Evolutionary conservation across 2,329 filamentous ascomycete genomes (phyloP), one percentile per base, ranked within the genome.

Genomic region (Apiospora aurea): DNA sequence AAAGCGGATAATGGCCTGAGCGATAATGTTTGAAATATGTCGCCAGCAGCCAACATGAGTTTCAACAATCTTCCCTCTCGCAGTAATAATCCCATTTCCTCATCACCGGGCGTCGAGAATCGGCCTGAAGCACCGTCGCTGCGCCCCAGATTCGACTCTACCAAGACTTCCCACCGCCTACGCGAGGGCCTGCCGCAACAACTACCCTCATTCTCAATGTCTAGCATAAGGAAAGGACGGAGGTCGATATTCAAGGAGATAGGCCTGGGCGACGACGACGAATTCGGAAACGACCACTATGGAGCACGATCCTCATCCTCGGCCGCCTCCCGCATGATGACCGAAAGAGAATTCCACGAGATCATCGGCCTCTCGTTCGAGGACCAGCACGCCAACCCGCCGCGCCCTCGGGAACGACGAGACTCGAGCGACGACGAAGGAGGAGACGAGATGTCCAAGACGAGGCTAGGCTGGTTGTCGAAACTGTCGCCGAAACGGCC

Each of bases 201-300:
- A 69, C 79, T 81, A 14, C 81, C 81, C 67, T 76, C 81, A 1
- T 83, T 86, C 74, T 79, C 81, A 41, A 81, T 51, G 46, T 84
- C 88, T 67, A 82, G 80, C 68, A 84, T 88, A 67, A 82, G 80
- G 73, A 88, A 87, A 76, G 85, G 83, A 57, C 83, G 87, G 68
- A 85, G 81, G 75, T 88, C 87, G 29, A 80, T 88, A 71, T 89
- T 89, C 75, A 87, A 81, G 76, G 87, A 89, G 78, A 77, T 85
- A 53, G 87, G 87, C 5, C 76, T 88, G 26, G 80, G 83, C 68
- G 81, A 83, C 57, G 82, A 82, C 44, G 72, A 75, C 34, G 72
- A 57, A 49, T 76, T 78, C n/a, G 75, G 77, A 47, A 74, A 75
- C 41, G 67, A 71, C 16, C 76, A 70, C 71, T 76, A 53, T 73